Evolutionary conservation across 371 early-diverging fungal species (phyloP).

Genomic region (Mortierella sp.): DNA sequence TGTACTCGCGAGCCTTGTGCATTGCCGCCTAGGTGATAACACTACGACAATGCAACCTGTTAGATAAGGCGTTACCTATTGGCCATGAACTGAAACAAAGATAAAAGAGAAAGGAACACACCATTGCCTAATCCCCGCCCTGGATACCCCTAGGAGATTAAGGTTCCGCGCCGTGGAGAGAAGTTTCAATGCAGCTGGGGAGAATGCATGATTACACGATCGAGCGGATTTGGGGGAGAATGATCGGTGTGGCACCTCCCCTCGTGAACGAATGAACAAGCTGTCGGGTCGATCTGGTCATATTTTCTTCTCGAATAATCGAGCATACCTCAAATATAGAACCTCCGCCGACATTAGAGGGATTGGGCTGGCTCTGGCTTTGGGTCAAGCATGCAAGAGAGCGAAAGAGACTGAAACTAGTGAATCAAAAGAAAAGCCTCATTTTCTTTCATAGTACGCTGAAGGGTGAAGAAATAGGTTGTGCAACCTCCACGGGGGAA

Average conservation of each 20-base stretch:
- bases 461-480: background rate
- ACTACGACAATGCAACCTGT: too few relatives aligned
- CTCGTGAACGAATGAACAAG: background rate
- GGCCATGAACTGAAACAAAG: background rate
- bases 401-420: background rate
- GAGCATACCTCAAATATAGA: background rate
- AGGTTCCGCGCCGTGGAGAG: background rate
- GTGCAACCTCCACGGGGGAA: background rate
- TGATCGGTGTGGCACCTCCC: background rate
- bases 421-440: background rate
- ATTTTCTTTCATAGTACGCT: background rate
- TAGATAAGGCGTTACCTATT: background rate
- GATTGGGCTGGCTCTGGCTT: background rate
- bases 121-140: slow-evolving; percentile 2
- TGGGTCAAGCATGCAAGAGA: background rate
- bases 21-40: too few relatives aligned
- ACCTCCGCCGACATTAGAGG: background rate
- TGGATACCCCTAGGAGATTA: slow-evolving; percentile 2
- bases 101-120: background rate
- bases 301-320: background rate
- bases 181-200: background rate
- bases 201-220: background rate
- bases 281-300: background rate
- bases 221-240: background rate
- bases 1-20: too few relatives aligned